phyloP scores from a whole-genome alignment of 2,329 filamentous ascomycete genomes.

The Cytospora piceae region DNA sequence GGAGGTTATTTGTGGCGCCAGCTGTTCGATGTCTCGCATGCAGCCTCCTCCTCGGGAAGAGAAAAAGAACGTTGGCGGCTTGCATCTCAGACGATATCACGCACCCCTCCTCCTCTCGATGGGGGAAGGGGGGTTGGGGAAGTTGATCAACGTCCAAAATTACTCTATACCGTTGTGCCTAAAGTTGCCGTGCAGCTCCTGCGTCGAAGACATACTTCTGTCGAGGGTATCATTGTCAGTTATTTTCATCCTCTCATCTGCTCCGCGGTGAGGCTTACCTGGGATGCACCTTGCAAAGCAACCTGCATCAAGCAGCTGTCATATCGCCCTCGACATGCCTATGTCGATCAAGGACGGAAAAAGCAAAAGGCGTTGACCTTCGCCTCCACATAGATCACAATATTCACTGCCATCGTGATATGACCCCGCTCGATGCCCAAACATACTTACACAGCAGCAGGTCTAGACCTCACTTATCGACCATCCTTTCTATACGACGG shows the following conservation, averaged over 20 bases:
- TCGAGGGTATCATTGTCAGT: background rate
- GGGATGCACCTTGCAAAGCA: background rate
- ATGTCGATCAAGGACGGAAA: background rate
- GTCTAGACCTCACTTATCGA: background rate
- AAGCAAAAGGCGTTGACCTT: background rate
- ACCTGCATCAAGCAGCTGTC: background rate
- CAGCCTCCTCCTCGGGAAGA: background rate
- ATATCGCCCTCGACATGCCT: background rate
- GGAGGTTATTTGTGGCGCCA: background rate
- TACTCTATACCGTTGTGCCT: background rate
- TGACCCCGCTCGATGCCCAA: background rate
- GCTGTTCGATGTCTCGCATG: slow-evolving; percentile 11
- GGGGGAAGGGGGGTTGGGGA: too few relatives aligned
- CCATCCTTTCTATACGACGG: too few relatives aligned
- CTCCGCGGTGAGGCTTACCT: background rate
- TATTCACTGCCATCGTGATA: background rate
- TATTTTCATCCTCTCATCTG: background rate
- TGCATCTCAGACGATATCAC: background rate
- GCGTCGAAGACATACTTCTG: background rate
- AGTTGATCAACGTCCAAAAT: background rate
- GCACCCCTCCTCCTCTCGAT: background rate
- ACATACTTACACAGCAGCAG: background rate
- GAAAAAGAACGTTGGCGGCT: background rate
- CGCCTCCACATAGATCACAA: background rate
- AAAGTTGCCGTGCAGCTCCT: background rate